These are phyloP conservation scores for Yamadazyma olivae DNA, from an alignment of 805 yeast genomes.

Conservation along the genomic window DNA sequence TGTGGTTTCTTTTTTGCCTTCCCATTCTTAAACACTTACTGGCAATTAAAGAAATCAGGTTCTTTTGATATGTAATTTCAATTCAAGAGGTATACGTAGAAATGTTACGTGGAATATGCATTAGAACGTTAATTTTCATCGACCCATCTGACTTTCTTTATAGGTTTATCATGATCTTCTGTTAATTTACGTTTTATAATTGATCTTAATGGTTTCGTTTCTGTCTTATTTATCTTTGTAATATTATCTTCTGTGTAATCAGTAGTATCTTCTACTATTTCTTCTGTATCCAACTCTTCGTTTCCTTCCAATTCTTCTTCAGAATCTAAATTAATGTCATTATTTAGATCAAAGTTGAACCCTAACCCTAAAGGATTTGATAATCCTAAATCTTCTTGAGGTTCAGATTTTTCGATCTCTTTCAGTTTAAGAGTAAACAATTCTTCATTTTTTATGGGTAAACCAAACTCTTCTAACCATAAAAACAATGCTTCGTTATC, in stretches of 20 bases:
- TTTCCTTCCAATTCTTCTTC: not conserved
- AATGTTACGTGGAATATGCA: no score
- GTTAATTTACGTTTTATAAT: conserved; percentile 21
- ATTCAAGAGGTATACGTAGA: conserved; percentile 1
- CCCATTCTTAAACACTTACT: conserved; percentile 78
- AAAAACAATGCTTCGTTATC: conserved; percentile 9
- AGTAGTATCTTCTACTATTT: conserved; percentile 3
- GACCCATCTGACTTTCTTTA: conserved; percentile 31
- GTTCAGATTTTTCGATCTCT: no score
- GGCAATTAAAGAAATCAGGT: conserved; percentile 89
- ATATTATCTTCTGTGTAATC: not conserved
- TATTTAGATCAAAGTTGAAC: no score
- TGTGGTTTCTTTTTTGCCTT: conserved; percentile 47
- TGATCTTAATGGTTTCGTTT: conserved; percentile 16
- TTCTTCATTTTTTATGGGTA: conserved; percentile 7
- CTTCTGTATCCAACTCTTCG: not conserved
- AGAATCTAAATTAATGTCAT: not conserved
- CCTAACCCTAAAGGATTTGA: conserved; percentile 10
- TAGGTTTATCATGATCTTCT: conserved; percentile 5
- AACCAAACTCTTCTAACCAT: conserved; percentile 9
- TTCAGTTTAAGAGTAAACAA: not conserved
- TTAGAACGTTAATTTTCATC: no score
- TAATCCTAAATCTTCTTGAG: no score
- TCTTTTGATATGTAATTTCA: conserved; percentile 20
- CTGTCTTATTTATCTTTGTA: no score